These are phyloP conservation scores for Kockiozyma suomiensis DNA, from an alignment of 805 yeast genomes.

Conservation along the genomic window DNA sequence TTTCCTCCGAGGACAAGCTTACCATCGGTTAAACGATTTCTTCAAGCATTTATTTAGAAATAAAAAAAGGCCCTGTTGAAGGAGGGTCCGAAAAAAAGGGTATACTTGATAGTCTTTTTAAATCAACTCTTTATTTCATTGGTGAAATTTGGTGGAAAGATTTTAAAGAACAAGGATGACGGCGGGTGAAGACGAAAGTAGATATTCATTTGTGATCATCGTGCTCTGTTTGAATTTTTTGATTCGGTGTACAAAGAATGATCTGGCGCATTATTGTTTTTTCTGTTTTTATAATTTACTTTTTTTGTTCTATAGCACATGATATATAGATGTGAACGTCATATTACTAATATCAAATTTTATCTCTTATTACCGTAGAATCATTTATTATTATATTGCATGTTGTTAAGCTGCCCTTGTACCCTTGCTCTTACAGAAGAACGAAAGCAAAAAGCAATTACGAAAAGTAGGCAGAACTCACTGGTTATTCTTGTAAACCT, in stretches of 20 bases:
- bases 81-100: too few relatives aligned
- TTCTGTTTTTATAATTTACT: neutral
- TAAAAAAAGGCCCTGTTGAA: too few relatives aligned
- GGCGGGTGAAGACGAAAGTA: neutral
- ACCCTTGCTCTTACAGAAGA: too few relatives aligned
- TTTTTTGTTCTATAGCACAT: slow-evolving; percentile 4
- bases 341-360: neutral
- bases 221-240: slow-evolving; percentile 1
- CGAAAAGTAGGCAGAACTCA: too few relatives aligned
- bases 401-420: too few relatives aligned
- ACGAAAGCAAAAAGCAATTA: too few relatives aligned
- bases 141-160: neutral
- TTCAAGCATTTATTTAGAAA: neutral
- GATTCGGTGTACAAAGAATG: slow-evolving; percentile 12
- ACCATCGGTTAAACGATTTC: slow-evolving; percentile 71
- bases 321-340: slow-evolving; percentile 7
- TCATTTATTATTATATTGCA: too few relatives aligned
- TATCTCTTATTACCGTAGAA: too few relatives aligned
- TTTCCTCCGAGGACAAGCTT: slow-evolving; percentile 76
- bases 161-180: neutral
- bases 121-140: neutral
- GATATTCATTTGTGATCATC: slow-evolving; percentile 9
- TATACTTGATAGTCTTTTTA: too few relatives aligned
- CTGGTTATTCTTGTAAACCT: too few relatives aligned
- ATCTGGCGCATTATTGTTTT: slow-evolving; percentile 15